Conservation (phyloP, 2,329 filamentous ascomycete genomes). For the Metarhizium brunneum region DNA sequence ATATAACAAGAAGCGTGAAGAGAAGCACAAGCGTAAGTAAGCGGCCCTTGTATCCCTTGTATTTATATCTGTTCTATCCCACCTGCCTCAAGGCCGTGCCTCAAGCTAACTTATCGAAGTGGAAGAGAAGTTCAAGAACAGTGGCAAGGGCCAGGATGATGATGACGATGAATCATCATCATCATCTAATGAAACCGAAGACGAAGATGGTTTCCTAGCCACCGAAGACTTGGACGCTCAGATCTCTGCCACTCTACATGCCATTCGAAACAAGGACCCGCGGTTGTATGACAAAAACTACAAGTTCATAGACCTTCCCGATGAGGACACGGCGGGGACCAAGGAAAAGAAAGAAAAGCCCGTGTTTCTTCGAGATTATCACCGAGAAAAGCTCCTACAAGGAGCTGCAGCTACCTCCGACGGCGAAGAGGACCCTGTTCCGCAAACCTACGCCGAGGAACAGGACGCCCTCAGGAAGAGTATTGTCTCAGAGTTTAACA, state of each 20-base stretch:
- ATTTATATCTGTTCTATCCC: neutral
- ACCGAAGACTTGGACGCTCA: conserved; percentile 79
- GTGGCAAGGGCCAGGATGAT: conserved; percentile 18
- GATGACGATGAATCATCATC: conserved; percentile 49
- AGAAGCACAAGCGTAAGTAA: conserved; percentile 57
- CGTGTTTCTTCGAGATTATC: conserved; percentile 81
- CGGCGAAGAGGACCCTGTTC: conserved; percentile 46
- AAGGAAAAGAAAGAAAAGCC: conserved; percentile 67
- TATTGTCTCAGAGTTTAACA: conserved; percentile 74
- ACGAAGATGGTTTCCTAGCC: conserved; percentile 80
- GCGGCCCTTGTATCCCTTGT: too few species aligned
- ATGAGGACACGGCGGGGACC: conserved; percentile 28
- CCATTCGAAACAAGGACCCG: conserved; percentile 85
- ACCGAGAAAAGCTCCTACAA: conserved; percentile 77
- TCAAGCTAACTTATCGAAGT: conserved; percentile 39
- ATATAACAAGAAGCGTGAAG: conserved; percentile 94
- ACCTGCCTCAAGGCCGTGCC: neutral
- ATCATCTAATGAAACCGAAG: conserved; percentile 73
- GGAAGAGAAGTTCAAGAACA: conserved; percentile 70
- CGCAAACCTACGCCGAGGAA: conserved; percentile 76
- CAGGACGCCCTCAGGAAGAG: conserved; percentile 74
- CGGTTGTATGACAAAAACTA: conserved; percentile 73
- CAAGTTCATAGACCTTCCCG: conserved; percentile 67
- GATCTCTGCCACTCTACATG: conserved; percentile 77
- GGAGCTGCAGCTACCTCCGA: conserved; percentile 55